Conservation (phyloP, 441 rosid species). For the Populus trichocarpa region DNA sequence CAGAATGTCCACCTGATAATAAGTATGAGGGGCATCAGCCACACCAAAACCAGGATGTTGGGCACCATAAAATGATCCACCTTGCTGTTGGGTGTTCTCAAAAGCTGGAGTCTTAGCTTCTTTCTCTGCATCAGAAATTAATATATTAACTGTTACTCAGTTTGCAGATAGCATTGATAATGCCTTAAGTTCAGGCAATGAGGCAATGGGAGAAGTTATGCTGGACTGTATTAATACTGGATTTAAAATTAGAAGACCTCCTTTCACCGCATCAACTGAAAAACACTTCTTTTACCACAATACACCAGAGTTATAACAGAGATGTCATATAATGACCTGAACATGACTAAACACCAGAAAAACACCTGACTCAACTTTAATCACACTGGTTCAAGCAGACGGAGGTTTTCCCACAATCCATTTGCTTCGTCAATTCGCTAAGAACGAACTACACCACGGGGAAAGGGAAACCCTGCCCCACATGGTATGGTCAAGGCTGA, state of each 20-base stretch:
- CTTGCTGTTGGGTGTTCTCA: constrained; percentile 40
- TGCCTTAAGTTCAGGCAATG: neutral
- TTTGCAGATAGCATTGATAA: constrained; percentile 8
- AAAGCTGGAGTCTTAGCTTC: constrained; percentile 40
- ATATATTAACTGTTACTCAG: constrained; percentile 13
- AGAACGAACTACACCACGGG: neutral
- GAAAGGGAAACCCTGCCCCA: neutral
- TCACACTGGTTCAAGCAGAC: neutral
- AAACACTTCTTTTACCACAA: neutral
- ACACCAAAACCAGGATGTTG: constrained; percentile 29
- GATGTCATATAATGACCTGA: neutral
- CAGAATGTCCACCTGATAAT: constrained; percentile 53
- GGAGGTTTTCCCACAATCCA: neutral
- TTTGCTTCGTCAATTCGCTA: neutral
- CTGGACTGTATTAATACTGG: neutral
- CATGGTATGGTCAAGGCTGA: neutral
- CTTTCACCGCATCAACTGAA: neutral
- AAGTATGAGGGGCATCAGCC: constrained; percentile 35
- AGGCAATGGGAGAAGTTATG: neutral
- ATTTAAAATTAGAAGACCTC: neutral
- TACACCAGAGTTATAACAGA: neutral
- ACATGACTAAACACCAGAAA: neutral
- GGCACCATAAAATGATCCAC: constrained; percentile 27
- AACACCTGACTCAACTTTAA: neutral
- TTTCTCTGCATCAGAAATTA: constrained; percentile 45